Conservation (phyloP, 768 basidiomycete species). For the Hydnomerulius pinastri region DNA sequence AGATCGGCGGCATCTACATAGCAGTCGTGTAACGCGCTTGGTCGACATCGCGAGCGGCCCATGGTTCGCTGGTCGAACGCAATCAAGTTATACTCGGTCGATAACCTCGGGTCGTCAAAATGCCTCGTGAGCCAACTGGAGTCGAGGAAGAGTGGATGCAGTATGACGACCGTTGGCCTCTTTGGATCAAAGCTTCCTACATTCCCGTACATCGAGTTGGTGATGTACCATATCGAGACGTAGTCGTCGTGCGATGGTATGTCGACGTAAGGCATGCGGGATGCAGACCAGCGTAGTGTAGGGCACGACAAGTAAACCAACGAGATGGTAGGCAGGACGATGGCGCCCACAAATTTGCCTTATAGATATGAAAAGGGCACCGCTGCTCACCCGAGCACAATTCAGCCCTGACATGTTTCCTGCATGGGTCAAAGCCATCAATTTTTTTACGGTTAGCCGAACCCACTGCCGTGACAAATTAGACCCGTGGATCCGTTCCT, state of each 20-base stretch:
- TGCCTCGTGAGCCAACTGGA: slow-evolving; percentile 68
- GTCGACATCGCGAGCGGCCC: slow-evolving; percentile 57
- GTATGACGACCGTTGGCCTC: slow-evolving; percentile 66
- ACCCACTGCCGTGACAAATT: slow-evolving; percentile 19
- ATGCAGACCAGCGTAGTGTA: slow-evolving; percentile 33
- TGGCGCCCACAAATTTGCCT: slow-evolving; percentile 12
- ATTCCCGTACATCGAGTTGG: slow-evolving; percentile 59
- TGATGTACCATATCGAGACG: slow-evolving; percentile 71
- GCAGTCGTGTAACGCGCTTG: slow-evolving; percentile 60
- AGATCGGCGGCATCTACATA: slow-evolving; percentile 83
- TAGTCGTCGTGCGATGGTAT: slow-evolving; percentile 63
- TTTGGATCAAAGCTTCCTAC: slow-evolving; percentile 66
- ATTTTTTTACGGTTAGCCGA: slow-evolving; percentile 24
- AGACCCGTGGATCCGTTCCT: slow-evolving; percentile 2
- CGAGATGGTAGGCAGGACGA: slow-evolving; percentile 3
- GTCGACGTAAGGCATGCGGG: slow-evolving; percentile 69
- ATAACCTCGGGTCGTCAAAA: slow-evolving; percentile 65
- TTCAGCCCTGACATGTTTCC: slow-evolving; percentile 19
- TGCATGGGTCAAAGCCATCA: slow-evolving; percentile 10
- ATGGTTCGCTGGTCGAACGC: slow-evolving; percentile 71
- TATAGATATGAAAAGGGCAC: slow-evolving; percentile 16
- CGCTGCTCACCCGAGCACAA: not conserved
- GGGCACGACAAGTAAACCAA: slow-evolving; percentile 40
- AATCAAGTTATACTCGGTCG: slow-evolving; percentile 63
- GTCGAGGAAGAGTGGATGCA: slow-evolving; percentile 71